Evolutionary conservation across 2,329 filamentous ascomycete species (phyloP), one percentile per base, ranked within the genome.

Genomic region (Pyrenophora graminea): DNA sequence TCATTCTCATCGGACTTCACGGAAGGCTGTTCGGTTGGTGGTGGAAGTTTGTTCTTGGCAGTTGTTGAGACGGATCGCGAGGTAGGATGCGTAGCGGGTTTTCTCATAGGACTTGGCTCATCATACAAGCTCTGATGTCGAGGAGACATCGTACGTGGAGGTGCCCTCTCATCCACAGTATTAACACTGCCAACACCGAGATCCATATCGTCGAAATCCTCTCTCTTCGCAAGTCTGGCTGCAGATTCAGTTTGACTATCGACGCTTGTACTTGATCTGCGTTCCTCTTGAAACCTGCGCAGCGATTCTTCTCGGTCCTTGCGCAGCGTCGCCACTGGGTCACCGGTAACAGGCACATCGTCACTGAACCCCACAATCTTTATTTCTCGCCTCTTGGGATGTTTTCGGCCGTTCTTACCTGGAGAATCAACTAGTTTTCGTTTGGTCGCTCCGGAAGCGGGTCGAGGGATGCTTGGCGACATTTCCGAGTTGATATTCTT

Each of bases 391-490:
- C 62, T 54, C 54, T 71, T 67, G 13, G 51, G 37, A 4, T 56
- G 48, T 39, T 58, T 63, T 32, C 33, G 59, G 10, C 37, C 51
- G 5, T 50, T 53, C 18, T 56, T 64, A 1, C 53, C 48, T 8
- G 67, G 62, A 5, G 63, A 67, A 12, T 41, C 33, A 3, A 51
- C 49, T 0, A 62, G 44, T 19, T 68, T 69, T 10, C 68, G 63
- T 45, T 71, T 71, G 9, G 30, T 34, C 10, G 53, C 33, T 18
- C 44, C 47, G 9, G 53, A 30, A 19, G 27, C 4, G 30, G 23
- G n/a, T 4, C 41, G 31, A 21, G 45, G 32, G n/a, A 38, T 34
- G 23, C 13, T 39, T 17, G 42, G 18, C 21, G 42, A 19, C 15
- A 39, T 6, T 32, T 27, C n/a, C 12, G 25, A 6, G 8, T 17